phyloP scores from a whole-genome alignment of 306 rosid species.

The Rubus parviflorus region DNA sequence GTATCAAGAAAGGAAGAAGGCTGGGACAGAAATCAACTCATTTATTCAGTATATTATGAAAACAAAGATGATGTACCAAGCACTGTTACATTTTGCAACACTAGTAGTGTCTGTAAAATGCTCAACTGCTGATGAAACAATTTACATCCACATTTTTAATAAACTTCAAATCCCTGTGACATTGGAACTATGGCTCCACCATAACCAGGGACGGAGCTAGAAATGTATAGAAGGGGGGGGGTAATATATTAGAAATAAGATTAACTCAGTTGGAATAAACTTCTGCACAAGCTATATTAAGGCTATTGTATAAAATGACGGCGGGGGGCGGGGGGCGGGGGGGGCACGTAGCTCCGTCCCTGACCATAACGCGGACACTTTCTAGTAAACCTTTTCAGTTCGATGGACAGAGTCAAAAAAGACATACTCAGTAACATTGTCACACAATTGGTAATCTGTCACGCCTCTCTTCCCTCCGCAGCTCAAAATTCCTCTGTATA shows the following conservation, averaged over 20 bases:
- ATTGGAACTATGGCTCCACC: constrained; percentile 33
- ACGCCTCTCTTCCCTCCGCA: constrained; percentile 38
- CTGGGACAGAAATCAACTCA: not conserved
- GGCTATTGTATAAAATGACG: no score
- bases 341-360: no score
- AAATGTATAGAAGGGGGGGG: no score
- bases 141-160: not conserved
- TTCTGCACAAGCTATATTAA: no score
- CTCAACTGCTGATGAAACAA: not conserved
- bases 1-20: not conserved
- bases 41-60: not conserved
- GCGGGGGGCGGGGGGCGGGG: no score
- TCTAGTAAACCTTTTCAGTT: constrained; percentile 14
- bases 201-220: no score
- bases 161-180: constrained; percentile 21
- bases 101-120: not conserved
- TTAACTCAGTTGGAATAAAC: no score
- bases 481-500: constrained; percentile 11
- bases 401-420: constrained; percentile 45
- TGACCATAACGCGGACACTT: constrained; percentile 28
- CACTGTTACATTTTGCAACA: not conserved
- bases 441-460: constrained; percentile 36
- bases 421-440: constrained; percentile 23
- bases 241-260: no score
- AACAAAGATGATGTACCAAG: not conserved